Percentiles rank a stretch among this genome's conserved stretches.
phyloP scores from a whole-genome alignment of 2,329 filamentous ascomycete genomes.

The Alternaria ethzedia region DNA sequence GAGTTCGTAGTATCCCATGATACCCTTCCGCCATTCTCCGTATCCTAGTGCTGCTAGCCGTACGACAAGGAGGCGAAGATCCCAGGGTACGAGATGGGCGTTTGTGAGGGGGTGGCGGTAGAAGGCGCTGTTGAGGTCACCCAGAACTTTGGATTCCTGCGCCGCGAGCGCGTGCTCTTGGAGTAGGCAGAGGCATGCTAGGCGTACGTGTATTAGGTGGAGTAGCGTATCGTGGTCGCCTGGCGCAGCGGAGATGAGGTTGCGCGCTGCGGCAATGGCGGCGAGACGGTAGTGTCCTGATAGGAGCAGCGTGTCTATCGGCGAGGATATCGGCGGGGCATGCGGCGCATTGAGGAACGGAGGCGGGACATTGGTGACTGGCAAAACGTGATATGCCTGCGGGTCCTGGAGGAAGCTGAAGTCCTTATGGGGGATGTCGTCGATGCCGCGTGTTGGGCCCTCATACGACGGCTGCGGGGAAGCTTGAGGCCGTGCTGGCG shows the following conservation, averaged over 20 bases:
- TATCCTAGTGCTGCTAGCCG: slow-evolving; percentile 86
- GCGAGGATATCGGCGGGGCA: slow-evolving; percentile 64
- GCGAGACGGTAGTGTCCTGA: slow-evolving; percentile 81
- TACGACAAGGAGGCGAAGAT: slow-evolving; percentile 80
- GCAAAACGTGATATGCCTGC: slow-evolving; percentile 70
- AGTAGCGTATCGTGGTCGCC: slow-evolving; percentile 73
- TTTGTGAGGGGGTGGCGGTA: slow-evolving; percentile 56
- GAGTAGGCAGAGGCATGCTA: slow-evolving; percentile 82
- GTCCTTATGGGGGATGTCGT: slow-evolving; percentile 65
- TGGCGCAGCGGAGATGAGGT: slow-evolving; percentile 60
- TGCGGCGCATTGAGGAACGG: slow-evolving; percentile 74
- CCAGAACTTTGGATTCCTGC: slow-evolving; percentile 67
- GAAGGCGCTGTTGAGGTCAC: slow-evolving; percentile 65
- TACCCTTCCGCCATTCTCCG: slow-evolving; percentile 79
- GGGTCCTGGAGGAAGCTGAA: slow-evolving; percentile 59
- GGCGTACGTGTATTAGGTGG: slow-evolving; percentile 76
- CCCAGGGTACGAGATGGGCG: slow-evolving; percentile 77
- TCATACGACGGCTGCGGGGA: slow-evolving; percentile 28
- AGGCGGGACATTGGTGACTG: slow-evolving; percentile 64
- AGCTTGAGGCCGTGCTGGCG: slow-evolving; percentile 26
- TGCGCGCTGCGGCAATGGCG: slow-evolving; percentile 70
- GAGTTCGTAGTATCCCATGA: slow-evolving; percentile 91
- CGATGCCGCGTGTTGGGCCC: slow-evolving; percentile 25
- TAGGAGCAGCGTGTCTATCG: slow-evolving; percentile 71
- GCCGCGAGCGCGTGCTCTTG: slow-evolving; percentile 65